A percentile compares a stretch with the other conserved stretches of the same genome.
Conservation (phyloP, 202 grass and related monocot genomes). For the Zoysia matrella region DNA sequence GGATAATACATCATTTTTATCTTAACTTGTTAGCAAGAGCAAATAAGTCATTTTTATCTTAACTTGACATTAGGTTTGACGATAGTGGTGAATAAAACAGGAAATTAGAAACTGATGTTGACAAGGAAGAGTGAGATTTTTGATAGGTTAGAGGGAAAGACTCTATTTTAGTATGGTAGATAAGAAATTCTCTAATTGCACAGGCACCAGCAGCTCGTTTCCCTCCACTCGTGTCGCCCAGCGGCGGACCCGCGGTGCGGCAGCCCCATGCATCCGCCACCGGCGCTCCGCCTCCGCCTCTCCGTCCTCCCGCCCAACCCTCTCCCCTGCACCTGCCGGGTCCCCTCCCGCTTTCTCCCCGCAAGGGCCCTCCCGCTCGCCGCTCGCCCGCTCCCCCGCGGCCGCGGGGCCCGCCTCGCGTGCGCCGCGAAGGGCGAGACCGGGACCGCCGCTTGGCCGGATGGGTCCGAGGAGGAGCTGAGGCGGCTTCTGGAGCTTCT, state of each 20-base stretch:
- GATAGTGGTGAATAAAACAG: too few relatives aligned
- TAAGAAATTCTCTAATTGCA: too few relatives aligned
- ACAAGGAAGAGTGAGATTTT: too few relatives aligned
- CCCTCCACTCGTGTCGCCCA: conserved; percentile 38
- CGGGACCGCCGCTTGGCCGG: not conserved
- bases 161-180: too few relatives aligned
- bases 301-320: not conserved
- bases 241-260: not conserved
- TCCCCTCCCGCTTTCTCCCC: not conserved
- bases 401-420: not conserved
- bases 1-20: too few relatives aligned
- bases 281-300: conserved; percentile 24
- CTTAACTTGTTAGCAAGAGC: too few relatives aligned
- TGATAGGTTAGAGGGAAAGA: too few relatives aligned
- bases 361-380: not conserved
- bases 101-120: too few relatives aligned
- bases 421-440: conserved; percentile 12
- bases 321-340: not conserved
- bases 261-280: conserved; percentile 27
- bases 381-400: conserved; percentile 1
- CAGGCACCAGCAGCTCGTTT: not conserved
- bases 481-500: conserved; percentile 61
- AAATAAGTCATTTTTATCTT: too few relatives aligned
- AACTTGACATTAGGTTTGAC: too few relatives aligned
- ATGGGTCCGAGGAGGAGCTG: conserved; percentile 64